Conservation (phyloP, 139 green algal genomes). For the Micromonas commoda region DNA sequence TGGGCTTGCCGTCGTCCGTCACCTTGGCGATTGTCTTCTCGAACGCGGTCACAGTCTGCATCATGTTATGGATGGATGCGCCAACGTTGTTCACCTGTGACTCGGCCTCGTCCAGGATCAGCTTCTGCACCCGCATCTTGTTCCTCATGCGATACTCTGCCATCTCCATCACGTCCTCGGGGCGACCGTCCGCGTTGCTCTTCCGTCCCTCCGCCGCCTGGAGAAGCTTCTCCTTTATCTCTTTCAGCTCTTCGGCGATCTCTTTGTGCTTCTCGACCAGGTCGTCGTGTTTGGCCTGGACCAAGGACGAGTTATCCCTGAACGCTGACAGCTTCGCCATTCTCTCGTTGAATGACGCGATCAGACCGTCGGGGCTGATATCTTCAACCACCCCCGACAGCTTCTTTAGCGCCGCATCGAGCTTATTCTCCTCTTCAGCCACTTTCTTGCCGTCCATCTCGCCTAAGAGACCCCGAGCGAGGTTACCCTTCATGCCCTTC, state of each 20-base stretch:
- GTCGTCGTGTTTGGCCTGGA: neutral
- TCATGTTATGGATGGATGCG: neutral
- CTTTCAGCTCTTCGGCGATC: conserved; percentile 16
- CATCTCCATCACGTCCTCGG: neutral
- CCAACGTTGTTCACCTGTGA: neutral
- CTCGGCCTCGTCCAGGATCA: neutral
- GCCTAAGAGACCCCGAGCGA: too few species aligned
- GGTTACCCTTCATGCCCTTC: too few species aligned
- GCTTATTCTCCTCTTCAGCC: neutral
- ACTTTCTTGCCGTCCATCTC: too few species aligned
- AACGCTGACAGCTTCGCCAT: neutral
- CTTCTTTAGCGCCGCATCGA: neutral
- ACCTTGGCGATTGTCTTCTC: neutral
- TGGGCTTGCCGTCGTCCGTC: too few species aligned
- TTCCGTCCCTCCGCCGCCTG: neutral
- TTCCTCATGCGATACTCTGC: conserved; percentile 4
- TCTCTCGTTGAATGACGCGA: neutral
- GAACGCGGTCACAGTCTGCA: neutral
- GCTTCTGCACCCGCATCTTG: conserved; percentile 1
- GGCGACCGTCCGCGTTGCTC: neutral
- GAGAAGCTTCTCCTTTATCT: conserved; percentile 5
- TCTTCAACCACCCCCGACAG: neutral
- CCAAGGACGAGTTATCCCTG: neutral
- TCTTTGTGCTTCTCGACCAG: neutral
- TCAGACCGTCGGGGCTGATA: neutral